phyloP scores from a whole-genome alignment of 78 protist genomes.

The Dictyostelium brefeldianum region DNA sequence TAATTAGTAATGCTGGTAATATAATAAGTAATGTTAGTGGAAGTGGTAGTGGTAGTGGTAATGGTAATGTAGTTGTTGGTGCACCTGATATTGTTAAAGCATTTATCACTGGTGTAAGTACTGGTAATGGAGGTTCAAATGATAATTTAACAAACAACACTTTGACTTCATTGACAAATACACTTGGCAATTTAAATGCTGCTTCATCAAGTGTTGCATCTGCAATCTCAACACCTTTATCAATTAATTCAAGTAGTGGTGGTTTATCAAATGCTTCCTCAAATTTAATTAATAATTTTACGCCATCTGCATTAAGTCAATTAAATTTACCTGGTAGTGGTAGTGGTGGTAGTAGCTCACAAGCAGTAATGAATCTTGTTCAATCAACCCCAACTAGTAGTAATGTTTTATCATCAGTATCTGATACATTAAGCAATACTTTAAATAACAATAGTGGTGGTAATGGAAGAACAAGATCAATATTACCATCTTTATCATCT shows the following conservation, averaged over 20 bases:
- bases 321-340: slow-evolving; percentile 30
- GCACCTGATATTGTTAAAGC: slow-evolving; percentile 78
- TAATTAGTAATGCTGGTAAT: neutral
- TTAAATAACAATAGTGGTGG: neutral
- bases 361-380: no score
- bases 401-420: neutral
- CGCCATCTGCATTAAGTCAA: slow-evolving; percentile 27
- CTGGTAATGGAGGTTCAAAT: slow-evolving; percentile 65
- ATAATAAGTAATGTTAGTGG: neutral
- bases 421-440: neutral
- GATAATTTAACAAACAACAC: slow-evolving; percentile 47
- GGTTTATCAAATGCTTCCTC: slow-evolving; percentile 10
- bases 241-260: neutral
- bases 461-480: neutral
- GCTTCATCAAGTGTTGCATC: neutral
- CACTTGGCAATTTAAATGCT: slow-evolving; percentile 4
- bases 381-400: neutral
- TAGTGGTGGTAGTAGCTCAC: no score
- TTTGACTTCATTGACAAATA: slow-evolving; percentile 31
- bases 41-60: neutral
- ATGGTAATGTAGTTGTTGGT: slow-evolving; percentile 13
- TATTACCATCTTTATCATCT: neutral
- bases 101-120: slow-evolving; percentile 44
- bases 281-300: slow-evolving; percentile 15
- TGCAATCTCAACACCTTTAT: neutral